Evolutionary conservation across 192 early-diverging fungal genomes (phyloP).

Genomic region (Tieghemiomyces parasiticus): DNA sequence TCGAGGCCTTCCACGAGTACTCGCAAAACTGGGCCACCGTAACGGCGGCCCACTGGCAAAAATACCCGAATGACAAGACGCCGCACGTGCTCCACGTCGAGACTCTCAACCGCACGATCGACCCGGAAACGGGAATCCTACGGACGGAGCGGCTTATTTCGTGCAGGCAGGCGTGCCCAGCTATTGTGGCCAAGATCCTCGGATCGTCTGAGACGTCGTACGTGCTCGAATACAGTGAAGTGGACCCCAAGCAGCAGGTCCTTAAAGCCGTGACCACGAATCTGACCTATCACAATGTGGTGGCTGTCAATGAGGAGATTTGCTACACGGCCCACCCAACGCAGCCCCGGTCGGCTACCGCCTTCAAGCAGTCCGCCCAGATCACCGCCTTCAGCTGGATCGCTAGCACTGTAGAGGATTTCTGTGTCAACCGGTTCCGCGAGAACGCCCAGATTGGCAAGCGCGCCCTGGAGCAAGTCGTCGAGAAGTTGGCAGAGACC

Average conservation of each 20-base stretch:
- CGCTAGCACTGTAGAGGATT: slow-evolving; percentile 66
- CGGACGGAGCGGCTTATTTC: slow-evolving; percentile 85
- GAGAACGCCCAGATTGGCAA: slow-evolving; percentile 78
- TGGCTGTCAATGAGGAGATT: slow-evolving; percentile 77
- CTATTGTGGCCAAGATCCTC: slow-evolving; percentile 48
- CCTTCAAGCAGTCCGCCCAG: slow-evolving; percentile 71
- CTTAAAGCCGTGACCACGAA: slow-evolving; percentile 71
- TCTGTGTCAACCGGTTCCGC: slow-evolving; percentile 71
- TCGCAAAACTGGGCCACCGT: slow-evolving; percentile 71
- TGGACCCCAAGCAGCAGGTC: slow-evolving; percentile 59
- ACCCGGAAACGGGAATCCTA: slow-evolving; percentile 70
- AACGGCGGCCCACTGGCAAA: slow-evolving; percentile 81
- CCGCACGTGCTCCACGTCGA: slow-evolving; percentile 88
- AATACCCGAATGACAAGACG: slow-evolving; percentile 93
- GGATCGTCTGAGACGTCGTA: slow-evolving; percentile 58
- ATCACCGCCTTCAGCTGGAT: slow-evolving; percentile 62
- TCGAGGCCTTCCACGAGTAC: slow-evolving; percentile 63
- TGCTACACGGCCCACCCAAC: slow-evolving; percentile 51
- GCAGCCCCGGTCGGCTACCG: slow-evolving; percentile 30
- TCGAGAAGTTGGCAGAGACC: slow-evolving; percentile 34
- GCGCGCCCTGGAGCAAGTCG: slow-evolving; percentile 70
- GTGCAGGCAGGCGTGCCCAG: slow-evolving; percentile 71
- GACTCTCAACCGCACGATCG: slow-evolving; percentile 63
- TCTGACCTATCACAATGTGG: slow-evolving; percentile 68
- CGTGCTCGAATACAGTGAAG: slow-evolving; percentile 77